Conservation (phyloP, 1,139 yeast genomes). For the Protomyces inundatus region DNA sequence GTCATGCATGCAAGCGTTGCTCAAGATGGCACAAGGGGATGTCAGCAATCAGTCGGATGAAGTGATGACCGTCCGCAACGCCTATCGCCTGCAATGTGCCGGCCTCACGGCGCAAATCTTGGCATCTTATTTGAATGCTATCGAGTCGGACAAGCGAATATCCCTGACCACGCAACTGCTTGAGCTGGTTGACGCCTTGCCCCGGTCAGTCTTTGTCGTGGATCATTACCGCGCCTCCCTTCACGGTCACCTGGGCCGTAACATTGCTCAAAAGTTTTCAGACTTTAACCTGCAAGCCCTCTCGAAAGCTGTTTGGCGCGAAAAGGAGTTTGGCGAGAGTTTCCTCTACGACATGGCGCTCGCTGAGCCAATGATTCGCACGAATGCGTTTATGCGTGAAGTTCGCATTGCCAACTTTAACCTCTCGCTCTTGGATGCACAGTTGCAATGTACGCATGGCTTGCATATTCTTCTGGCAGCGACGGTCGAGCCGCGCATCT, state of each 20-base stretch:
- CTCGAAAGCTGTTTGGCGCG: constrained; percentile 46
- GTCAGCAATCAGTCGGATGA: constrained; percentile 29
- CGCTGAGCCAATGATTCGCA: constrained; percentile 56
- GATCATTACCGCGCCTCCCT: constrained; percentile 46
- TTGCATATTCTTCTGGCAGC: not conserved
- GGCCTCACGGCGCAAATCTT: constrained; percentile 70
- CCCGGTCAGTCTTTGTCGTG: constrained; percentile 36
- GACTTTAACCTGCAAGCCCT: constrained; percentile 51
- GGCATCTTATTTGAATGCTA: constrained; percentile 63
- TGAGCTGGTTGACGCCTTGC: constrained; percentile 43
- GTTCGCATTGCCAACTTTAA: constrained; percentile 59
- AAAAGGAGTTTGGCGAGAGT: constrained; percentile 50
- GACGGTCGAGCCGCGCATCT: not conserved
- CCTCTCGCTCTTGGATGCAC: constrained; percentile 61
- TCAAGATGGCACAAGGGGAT: constrained; percentile 26
- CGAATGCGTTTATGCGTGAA: constrained; percentile 48
- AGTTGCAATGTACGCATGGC: constrained; percentile 34
- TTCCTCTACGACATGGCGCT: constrained; percentile 58
- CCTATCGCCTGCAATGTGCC: constrained; percentile 54
- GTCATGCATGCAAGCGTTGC: constrained; percentile 25
- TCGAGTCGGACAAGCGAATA: constrained; percentile 43
- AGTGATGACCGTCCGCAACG: constrained; percentile 43
- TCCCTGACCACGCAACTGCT: constrained; percentile 35
- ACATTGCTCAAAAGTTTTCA: constrained; percentile 51
- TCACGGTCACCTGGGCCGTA: constrained; percentile 45